These are phyloP conservation scores for Beauveria sp. DNA, from an alignment of 2,329 filamentous ascomycete genomes.

Conservation along the genomic window DNA sequence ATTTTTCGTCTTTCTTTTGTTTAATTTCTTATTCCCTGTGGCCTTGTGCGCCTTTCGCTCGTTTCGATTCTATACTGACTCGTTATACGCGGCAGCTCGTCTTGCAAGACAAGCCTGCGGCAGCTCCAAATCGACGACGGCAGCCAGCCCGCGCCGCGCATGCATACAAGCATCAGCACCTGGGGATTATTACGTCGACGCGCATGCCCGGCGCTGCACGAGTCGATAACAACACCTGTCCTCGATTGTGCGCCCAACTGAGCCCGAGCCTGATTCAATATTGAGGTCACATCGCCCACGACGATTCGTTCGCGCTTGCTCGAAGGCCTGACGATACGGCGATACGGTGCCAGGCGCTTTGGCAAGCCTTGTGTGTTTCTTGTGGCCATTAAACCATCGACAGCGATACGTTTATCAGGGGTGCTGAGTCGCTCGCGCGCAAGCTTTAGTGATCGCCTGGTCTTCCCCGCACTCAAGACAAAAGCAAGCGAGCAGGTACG, in stretches of 20 bases:
- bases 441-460: neutral
- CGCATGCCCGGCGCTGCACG: neutral
- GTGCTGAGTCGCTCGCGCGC: neutral
- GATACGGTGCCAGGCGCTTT: neutral
- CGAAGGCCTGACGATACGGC: neutral
- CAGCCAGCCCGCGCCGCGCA: neutral
- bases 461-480: neutral
- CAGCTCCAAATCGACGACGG: neutral
- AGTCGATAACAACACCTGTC: neutral
- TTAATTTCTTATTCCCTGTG: neutral
- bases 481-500: neutral
- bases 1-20: neutral
- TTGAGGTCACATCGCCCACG: neutral
- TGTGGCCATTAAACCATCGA: neutral
- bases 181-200: constrained; percentile 3
- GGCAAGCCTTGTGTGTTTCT: neutral
- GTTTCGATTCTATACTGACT: neutral
- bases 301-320: neutral
- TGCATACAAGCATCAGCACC: neutral
- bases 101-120: neutral
- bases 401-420: neutral
- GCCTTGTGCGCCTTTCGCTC: neutral
- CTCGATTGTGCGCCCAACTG: neutral
- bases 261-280: neutral
- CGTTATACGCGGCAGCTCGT: neutral